Conservation (phyloP, 225 moss, liverwort and hornwort genomes). For the Marchantia paleacea region DNA sequence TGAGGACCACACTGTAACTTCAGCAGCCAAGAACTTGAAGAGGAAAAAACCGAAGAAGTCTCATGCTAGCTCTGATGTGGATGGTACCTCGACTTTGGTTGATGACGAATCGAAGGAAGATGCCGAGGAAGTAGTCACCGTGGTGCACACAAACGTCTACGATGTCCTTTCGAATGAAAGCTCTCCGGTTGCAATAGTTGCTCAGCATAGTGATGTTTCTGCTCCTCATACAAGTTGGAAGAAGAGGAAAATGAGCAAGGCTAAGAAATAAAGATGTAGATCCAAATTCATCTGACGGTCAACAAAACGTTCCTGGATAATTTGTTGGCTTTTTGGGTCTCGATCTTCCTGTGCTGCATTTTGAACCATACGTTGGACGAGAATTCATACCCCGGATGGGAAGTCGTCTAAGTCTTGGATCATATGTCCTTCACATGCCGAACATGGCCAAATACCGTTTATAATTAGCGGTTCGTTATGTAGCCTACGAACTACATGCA, state of each 20-base stretch:
- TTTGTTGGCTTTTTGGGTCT: too few species aligned
- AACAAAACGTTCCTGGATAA: too few species aligned
- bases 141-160: neutral
- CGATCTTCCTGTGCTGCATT: too few species aligned
- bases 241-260: slow-evolving; percentile 9
- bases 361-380: too few species aligned
- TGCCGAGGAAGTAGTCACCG: neutral
- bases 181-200: neutral
- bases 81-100: neutral
- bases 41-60: neutral
- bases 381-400: too few species aligned
- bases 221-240: neutral
- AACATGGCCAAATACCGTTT: too few species aligned
- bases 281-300: too few species aligned
- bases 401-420: too few species aligned
- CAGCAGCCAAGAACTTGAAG: neutral
- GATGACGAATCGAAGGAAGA: neutral
- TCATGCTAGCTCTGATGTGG: neutral
- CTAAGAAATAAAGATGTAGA: neutral
- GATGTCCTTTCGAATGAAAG: neutral
- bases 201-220: neutral
- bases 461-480: too few species aligned
- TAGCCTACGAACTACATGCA: too few species aligned
- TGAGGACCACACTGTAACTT: neutral
- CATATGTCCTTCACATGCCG: too few species aligned